Conservation (phyloP, 345 rosid genomes). For the Eucalyptus albens region DNA sequence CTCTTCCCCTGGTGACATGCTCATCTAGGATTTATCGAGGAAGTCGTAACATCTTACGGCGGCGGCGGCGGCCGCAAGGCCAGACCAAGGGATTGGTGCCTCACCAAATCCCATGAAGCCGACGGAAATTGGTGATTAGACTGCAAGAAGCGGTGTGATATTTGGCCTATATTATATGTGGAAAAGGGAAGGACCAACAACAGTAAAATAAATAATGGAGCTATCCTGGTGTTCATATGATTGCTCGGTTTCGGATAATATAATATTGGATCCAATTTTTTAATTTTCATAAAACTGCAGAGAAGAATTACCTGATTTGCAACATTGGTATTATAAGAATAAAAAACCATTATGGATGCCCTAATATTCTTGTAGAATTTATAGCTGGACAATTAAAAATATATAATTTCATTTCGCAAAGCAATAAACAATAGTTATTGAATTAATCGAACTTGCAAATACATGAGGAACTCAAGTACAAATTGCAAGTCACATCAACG, state of each 20-base stretch:
- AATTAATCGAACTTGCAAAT: background rate
- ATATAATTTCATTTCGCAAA: background rate
- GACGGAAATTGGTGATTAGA: background rate
- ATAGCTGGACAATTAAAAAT: accelerated
- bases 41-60: too few species aligned
- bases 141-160: background rate
- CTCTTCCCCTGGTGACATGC: too few species aligned
- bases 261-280: background rate
- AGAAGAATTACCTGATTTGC: background rate
- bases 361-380: background rate
- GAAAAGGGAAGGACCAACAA: background rate
- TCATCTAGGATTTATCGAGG: too few species aligned
- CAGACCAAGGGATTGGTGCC: background rate
- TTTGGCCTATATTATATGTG: background rate
- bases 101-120: background rate
- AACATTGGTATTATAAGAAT: background rate
- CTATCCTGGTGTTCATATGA: background rate
- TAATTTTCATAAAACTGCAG: background rate
- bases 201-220: background rate
- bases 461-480: background rate
- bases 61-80: too few species aligned
- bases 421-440: background rate
- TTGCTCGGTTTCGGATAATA: background rate
- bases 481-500: background rate
- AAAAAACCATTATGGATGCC: background rate